Conservation (phyloP, 176 grass and related monocot genomes). For the Thalia dealbata region DNA sequence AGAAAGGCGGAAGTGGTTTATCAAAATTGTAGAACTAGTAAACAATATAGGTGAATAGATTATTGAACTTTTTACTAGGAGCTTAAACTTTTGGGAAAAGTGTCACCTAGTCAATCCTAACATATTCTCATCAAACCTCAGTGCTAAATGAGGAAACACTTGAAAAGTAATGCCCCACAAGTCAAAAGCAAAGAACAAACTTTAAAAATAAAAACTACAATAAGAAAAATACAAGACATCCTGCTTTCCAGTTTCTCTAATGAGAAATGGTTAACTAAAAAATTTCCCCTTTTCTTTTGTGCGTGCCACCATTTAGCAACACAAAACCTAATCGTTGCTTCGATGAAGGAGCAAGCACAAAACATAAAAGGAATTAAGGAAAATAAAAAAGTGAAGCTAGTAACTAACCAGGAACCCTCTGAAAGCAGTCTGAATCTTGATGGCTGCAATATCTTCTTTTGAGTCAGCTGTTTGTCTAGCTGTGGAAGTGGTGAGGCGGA, state of each 20-base stretch:
- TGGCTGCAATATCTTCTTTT: constrained; percentile 57
- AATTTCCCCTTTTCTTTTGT: neutral
- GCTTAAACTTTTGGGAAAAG: no score
- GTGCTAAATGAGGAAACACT: neutral
- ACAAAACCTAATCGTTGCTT: neutral
- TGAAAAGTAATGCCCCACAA: neutral
- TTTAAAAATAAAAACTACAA: no score
- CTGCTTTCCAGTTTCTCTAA: neutral
- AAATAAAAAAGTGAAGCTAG: neutral
- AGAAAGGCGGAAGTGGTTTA: neutral
- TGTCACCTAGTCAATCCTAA: no score
- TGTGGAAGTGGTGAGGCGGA: constrained; percentile 21
- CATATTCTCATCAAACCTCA: neutral
- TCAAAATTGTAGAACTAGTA: neutral
- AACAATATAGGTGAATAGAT: no score
- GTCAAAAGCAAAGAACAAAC: neutral
- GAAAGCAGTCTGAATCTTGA: constrained; percentile 83
- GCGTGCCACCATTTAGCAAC: neutral
- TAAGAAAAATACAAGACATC: neutral
- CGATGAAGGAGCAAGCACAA: neutral
- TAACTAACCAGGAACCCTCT: constrained; percentile 68
- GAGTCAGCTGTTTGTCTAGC: constrained; percentile 27
- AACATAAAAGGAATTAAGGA: neutral
- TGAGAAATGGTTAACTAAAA: no score
- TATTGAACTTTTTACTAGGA: no score